A percentile compares a stretch with the other conserved stretches of the same genome.
These are phyloP conservation scores for Juglanconis oblonga DNA, from an alignment of 2,329 filamentous ascomycete species.

Conservation along the genomic window DNA sequence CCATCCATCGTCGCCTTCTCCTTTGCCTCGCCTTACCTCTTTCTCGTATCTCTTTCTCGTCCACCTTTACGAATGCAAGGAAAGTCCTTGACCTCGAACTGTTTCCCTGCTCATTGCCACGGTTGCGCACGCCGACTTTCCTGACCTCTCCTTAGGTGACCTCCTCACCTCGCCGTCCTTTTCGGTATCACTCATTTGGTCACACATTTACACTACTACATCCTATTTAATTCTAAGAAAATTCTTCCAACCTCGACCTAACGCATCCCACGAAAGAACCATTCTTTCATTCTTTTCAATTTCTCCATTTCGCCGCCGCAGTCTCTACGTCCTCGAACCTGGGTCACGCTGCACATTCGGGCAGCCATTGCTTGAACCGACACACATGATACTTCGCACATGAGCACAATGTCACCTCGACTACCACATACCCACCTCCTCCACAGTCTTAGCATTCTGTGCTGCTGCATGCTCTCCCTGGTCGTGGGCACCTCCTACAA, in stretches of 20 bases:
- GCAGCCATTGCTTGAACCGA: background rate
- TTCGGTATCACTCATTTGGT: background rate
- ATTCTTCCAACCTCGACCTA: background rate
- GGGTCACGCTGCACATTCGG: background rate
- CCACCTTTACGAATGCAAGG: background rate
- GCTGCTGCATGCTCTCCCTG: conserved; percentile 13
- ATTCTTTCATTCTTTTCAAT: background rate
- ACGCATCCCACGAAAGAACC: background rate
- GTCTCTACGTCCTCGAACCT: background rate
- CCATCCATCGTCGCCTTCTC: background rate
- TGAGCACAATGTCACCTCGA: conserved; percentile 3
- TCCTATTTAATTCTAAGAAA: background rate
- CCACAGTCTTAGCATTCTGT: conserved; percentile 14
- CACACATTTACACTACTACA: background rate
- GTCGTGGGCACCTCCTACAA: conserved; percentile 38
- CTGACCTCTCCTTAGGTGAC: background rate
- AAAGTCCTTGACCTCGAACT: no score
- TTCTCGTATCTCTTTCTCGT: background rate
- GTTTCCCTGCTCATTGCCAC: background rate
- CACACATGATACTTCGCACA: background rate
- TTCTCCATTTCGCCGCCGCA: background rate
- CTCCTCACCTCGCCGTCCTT: background rate
- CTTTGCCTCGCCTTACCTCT: background rate
- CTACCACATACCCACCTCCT: background rate
- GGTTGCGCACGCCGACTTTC: background rate